phyloP scores from a whole-genome alignment of 805 yeast genomes.

The Yamadazyma insecticola region DNA sequence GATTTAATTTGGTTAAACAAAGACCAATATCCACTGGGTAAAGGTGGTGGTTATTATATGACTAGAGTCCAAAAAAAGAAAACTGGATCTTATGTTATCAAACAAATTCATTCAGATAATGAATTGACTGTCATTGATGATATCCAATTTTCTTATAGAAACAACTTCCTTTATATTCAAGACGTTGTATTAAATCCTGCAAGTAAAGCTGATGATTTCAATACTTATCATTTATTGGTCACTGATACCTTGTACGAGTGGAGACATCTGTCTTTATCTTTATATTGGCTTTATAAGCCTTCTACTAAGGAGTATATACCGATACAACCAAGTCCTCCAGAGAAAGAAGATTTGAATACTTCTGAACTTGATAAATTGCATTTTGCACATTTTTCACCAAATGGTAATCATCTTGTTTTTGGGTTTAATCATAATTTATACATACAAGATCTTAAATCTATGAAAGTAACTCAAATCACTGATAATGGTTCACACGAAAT shows the following conservation, averaged over 20 bases:
- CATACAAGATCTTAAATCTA: conserved; percentile 31
- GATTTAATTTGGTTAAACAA: conserved; percentile 24
- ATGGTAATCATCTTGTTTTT: conserved; percentile 50
- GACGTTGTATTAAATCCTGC: conserved; percentile 36
- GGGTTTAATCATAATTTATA: conserved; percentile 55
- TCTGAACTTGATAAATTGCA: conserved; percentile 29
- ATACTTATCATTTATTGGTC: conserved; percentile 45
- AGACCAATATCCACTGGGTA: conserved; percentile 25
- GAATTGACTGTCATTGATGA: conserved; percentile 22
- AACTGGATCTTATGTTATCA: conserved; percentile 16
- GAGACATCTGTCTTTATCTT: conserved; percentile 34
- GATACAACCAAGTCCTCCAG: conserved; percentile 22
- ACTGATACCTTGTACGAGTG: conserved; percentile 46
- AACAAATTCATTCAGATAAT: conserved; percentile 19
- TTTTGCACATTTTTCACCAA: conserved; percentile 61
- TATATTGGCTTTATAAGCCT: conserved; percentile 35
- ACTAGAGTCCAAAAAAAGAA: conserved; percentile 10
- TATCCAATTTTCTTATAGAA: conserved; percentile 38
- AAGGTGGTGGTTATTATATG: conserved; percentile 28
- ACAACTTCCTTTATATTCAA: conserved; percentile 25
- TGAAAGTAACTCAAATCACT: conserved; percentile 31
- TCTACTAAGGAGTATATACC: conserved; percentile 24
- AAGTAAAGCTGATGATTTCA: conserved; percentile 39
- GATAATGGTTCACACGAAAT: conserved; percentile 49
- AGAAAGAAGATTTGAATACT: conserved; percentile 5